Evolutionary conservation across 179 eudicot species (phyloP), one percentile per base, ranked within the genome.

Genomic region (Beta lomatogona): DNA sequence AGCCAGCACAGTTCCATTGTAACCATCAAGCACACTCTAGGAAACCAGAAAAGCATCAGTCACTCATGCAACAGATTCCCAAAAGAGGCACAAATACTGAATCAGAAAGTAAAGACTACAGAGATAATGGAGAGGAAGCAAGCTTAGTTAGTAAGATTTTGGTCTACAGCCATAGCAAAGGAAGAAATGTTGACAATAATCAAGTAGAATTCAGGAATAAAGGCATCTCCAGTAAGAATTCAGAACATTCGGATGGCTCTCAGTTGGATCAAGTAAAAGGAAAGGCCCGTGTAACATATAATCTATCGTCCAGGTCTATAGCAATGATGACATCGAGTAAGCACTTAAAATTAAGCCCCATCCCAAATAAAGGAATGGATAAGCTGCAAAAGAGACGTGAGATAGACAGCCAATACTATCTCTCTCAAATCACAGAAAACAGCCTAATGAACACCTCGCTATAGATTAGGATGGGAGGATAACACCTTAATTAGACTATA

Each of bases 1-100:
- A 59, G 98, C 99, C 94, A 97, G 91, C 76, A 97, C 95, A 21
- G 99, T 97, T 85, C 99, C 99, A 86, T 97, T 97, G 89, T 97
- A 97, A 76, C 99, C 99, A 65, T 91, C 98, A 75, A 97, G 89
- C 77, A 97, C 99, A 86, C 99, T 97, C 99, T 88, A 77, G 81
- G 44, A 81, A 54, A 86, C 50, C 76, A 77, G 50, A 75, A 25
- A 55, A 36, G 55, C n/a, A 45, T 84, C 55, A 84, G 83, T 53
- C 57, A 36, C 50, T 61, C 76, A 53, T 5, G 77, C 77, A 68
- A 64, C 54, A 81, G 28, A 77, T 45, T 73, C 41, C 9, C 64
- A 73, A 63, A 18, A 25, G 21, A 75, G 21, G 31, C 18, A 59
- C 55, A 57, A 77, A 55, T 28, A 45, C 52, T 69, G 58, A 25